Evolutionary conservation across 2,329 filamentous ascomycete species (phyloP), one percentile per base, ranked within the genome.

Genomic region (Mycocentrospora acerina): DNA sequence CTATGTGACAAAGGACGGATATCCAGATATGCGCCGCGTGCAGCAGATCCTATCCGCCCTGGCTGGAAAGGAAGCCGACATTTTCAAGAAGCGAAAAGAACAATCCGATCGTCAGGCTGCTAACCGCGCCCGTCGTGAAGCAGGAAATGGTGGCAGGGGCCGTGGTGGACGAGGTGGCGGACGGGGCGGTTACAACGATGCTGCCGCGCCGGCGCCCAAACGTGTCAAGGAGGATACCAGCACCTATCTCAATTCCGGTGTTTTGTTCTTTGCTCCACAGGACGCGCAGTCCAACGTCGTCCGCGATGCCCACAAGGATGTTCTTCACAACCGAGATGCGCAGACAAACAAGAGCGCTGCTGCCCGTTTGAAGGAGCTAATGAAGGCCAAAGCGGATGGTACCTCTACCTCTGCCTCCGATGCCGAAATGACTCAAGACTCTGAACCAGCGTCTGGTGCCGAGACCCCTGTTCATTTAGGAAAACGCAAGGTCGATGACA

Each of bases 1-100:
- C 10, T 98, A 96, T 66, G 79, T 98, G 35, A 98, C 93, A 29
- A 91, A 95, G 62, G 91, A 98, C 69, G 93, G 93, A 2, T 84
- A 87, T 55, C 90, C 97, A 44, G 86, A 97, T 63, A 79, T 98
- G 40, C 81, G 83, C 42, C 81, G 87, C 56, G 90, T 90, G 8
- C 93, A 98, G 63, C 77, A 85, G 53, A 97, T 98, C 59, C 74
- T 98, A 32, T 78, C 86, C 56, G 91, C 90, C 1, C 77, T 98
- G 14, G 93, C 89, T 2, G 91, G 87, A 65, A 89, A 95, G 67
- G 93, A 98, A 71, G 88, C 95, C 65, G 83, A 82, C 11, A 98
- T 98, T 41, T 98, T 98, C 71, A 83, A 83, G 57, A 83, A 89
- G 46, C 82, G 94, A 53, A 88, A 89, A 63, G 86, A 96, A 65